Evolutionary conservation across 345 rosid genomes (phyloP).

Genomic region (Excoecaria agallocha): DNA sequence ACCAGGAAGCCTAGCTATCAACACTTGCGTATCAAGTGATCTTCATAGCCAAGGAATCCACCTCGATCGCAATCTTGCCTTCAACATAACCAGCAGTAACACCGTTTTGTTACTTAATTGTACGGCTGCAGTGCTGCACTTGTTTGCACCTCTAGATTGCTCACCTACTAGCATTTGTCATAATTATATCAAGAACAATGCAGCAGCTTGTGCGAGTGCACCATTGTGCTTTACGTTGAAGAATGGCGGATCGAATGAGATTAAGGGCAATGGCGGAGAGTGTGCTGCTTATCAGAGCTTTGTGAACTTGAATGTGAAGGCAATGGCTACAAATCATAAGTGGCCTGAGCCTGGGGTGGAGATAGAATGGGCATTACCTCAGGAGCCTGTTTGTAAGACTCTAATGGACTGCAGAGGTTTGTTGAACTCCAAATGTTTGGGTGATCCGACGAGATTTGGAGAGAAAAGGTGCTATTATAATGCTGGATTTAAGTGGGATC

Average conservation of each 20-base stretch:
- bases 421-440: conserved; percentile 45
- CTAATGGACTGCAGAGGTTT: conserved; percentile 46
- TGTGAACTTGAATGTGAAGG: conserved; percentile 38
- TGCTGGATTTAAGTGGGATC: conserved; percentile 55
- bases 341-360: conserved; percentile 62
- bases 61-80: conserved; percentile 44
- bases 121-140: conserved; percentile 28
- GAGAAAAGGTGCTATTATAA: conserved; percentile 47
- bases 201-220: conserved; percentile 31
- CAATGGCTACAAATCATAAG: conserved; percentile 21
- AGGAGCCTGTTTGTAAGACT: conserved; percentile 46
- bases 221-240: conserved; percentile 47
- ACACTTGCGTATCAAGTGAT: conserved; percentile 44
- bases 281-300: conserved; percentile 58
- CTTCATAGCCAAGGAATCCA: conserved; percentile 36
- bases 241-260: conserved; percentile 36
- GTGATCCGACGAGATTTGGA: conserved; percentile 25
- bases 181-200: conserved; percentile 39
- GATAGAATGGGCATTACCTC: conserved; percentile 56
- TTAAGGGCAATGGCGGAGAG: conserved; percentile 37
- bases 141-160: conserved; percentile 40
- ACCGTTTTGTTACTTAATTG: conserved; percentile 52
- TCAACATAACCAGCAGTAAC: conserved; percentile 47
- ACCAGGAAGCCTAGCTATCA: conserved; percentile 30
- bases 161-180: conserved; percentile 44